Evolutionary conservation across 805 yeast genomes (phyloP), one percentile per base, ranked within the genome.

Genomic region (Ogataea paraovalis): DNA sequence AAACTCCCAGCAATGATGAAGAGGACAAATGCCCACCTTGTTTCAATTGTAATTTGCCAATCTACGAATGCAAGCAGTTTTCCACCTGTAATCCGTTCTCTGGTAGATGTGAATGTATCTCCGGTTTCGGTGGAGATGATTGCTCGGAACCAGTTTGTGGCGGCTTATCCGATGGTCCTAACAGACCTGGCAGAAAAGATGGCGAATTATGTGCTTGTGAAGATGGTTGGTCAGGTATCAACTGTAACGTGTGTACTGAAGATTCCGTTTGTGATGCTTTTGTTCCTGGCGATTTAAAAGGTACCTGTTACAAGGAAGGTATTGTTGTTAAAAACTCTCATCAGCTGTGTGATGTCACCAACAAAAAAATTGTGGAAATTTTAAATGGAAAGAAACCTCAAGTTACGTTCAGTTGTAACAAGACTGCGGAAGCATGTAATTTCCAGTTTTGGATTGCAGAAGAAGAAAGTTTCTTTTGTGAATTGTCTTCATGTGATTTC

Each of bases 371-470:
- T 54, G 73, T 89, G 39, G 82, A 84, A 48, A 84, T 92, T 41
- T 72, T 94, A 54, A 73, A 81, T 16, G 97, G 96, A 0, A 78
- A 81, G 65, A 76, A 75, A 44, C 98, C 99, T 2, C 96, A 92
- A 61, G 97, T 88, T 3, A 90, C 97, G 0, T 92, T 94, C 67
- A 79, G 89, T 36, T 94, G 99, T 71, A 82, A 87, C 61, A 79
- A 74, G 57, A 76, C 85, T 1, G 70, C 79, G 0, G 76, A 68
- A 16, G 66, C 66, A 10, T 94, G 99, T 68, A 82, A 89, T 63
- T 89, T 94, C 69, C 98, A 94, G 66, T 89, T 94, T 62, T 94
- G 99, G 99, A 88, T 94, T 53, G 97, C 84, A 56, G 80, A 89
- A 64, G 71, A 75, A 40, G 99, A 94, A 65, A 84, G 95, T 50